Evolutionary conservation across 441 rosid species (phyloP).

Genomic region (Erysimum pusillum): DNA sequence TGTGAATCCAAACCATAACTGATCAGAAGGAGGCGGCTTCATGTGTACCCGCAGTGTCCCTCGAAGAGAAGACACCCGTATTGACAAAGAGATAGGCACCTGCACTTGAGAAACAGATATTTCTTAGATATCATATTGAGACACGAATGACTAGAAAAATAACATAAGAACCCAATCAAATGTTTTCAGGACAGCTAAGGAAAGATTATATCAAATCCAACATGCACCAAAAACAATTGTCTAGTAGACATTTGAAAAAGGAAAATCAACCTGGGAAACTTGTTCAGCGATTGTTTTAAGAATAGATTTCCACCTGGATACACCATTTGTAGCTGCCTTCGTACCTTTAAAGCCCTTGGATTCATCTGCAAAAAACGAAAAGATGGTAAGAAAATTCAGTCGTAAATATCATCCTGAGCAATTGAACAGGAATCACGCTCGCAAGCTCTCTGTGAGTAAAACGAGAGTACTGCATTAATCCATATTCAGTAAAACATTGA

Average conservation of each 20-base stretch:
- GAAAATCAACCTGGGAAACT: conserved; percentile 79
- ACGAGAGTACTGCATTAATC: not conserved
- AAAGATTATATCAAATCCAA: conserved; percentile 4
- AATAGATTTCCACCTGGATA: conserved; percentile 83
- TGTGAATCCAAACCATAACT: conserved; percentile 89
- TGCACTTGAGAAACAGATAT: conserved; percentile 42
- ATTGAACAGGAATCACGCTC: not conserved
- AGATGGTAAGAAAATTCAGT: conserved; percentile 19
- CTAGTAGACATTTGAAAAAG: conserved; percentile 12
- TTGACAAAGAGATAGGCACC: conserved; percentile 90
- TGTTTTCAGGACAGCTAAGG: not conserved
- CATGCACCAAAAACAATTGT: not conserved
- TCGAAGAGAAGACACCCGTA: conserved; percentile 80
- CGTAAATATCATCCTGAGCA: conserved; percentile 11
- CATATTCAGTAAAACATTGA: conserved; percentile 19
- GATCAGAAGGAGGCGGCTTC: conserved; percentile 98
- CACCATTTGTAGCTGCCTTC: conserved; percentile 52
- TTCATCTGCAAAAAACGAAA: conserved; percentile 58
- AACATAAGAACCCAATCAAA: conserved; percentile 16
- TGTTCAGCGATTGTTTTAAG: conserved; percentile 84
- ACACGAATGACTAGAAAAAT: conserved; percentile 15
- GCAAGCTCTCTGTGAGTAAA: conserved; percentile 12
- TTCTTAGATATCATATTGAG: conserved; percentile 20
- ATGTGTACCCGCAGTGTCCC: conserved; percentile 82
- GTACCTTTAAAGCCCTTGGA: conserved; percentile 52